phyloP scores from a whole-genome alignment of 306 rosid genomes.

The Gastrolobium villosum region DNA sequence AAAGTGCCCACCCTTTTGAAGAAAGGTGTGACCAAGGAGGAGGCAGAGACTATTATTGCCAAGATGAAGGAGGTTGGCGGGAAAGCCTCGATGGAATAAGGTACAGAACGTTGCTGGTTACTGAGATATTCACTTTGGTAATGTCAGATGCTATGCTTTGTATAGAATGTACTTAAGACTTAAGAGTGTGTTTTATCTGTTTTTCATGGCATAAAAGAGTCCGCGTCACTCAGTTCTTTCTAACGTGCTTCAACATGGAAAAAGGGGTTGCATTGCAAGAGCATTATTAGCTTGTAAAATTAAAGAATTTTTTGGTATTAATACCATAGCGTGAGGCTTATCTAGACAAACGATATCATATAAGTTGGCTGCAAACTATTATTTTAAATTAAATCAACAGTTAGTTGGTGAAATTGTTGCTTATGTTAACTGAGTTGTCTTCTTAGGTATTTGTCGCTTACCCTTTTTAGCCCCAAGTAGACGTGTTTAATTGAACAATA shows the following conservation, averaged over 20 bases:
- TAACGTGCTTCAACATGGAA: not conserved
- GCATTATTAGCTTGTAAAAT: not conserved
- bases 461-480: slow-evolving; percentile 24
- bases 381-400: not conserved
- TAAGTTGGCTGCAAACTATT: not conserved
- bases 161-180: not conserved
- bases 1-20: slow-evolving; percentile 86
- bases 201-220: not conserved
- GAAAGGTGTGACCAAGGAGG: slow-evolving; percentile 92
- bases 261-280: not conserved
- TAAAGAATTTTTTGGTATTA: not conserved
- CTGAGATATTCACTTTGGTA: not conserved
- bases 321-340: not conserved
- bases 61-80: slow-evolving; percentile 96
- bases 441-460: slow-evolving; percentile 8
- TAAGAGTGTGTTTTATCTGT: not conserved
- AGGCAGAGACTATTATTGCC: slow-evolving; percentile 78
- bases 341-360: not conserved
- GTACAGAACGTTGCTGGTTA: slow-evolving; percentile 39
- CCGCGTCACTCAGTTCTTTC: not conserved
- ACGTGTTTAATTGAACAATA: not conserved
- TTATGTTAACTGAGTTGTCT: slow-evolving; percentile 19
- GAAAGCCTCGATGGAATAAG: slow-evolving; percentile 88
- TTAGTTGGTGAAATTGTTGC: slow-evolving; percentile 29
- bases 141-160: not conserved